Evolutionary conservation across 805 yeast species (phyloP), one percentile per base, ranked within the genome.

Genomic region (Metschnikowia vanudenii): DNA sequence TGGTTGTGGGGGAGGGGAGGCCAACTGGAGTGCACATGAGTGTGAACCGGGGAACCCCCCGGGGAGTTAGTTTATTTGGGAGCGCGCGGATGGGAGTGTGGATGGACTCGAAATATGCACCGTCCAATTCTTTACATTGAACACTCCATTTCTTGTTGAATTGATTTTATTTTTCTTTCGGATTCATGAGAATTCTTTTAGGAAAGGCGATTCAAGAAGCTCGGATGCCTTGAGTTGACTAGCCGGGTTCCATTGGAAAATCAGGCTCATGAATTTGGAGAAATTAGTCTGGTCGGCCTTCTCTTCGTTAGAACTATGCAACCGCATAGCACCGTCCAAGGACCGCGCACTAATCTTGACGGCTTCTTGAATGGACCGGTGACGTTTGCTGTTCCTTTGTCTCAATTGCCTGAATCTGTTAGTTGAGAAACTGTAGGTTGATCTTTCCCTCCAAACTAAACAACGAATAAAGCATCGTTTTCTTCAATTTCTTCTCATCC

Each of bases 381-480:
- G 32, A 45, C 36, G 20, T 18, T 13, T 30, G 30, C 10, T 26
- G 26, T n/a, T 47, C 45, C 8, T 46, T 39, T n/a, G 35, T 11
- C 19, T 46, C 51, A 36, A 24, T 26, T 8, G 53, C 54, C 37
- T 52, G 60, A 12, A 58, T 52, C 43, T 62, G 61, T 32, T 55
- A 51, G 35, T 69, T 69, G 41, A 72, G 55, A 39, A 63, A 60
- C 26, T 61, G 63, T 29, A 70, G 49, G 44, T 68, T 70, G 31
- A 71, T 52, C 42, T 65, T 69, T 5, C 77, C 77, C 29, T 67
- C 65, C 20, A 58, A 46, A 45, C 69, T 73, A 49, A 72, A 73
- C 14, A 72, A 52, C 3, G 68, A 65, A 45, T 62, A 70, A n/a
- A 73, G 55, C 12, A 68, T 51, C 0, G 74, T 66, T 43, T 61